A percentile compares a stretch with the other conserved stretches of the same genome.
phyloP scores from a whole-genome alignment of 2,329 filamentous ascomycete species.

The Aspergillus fructus region DNA sequence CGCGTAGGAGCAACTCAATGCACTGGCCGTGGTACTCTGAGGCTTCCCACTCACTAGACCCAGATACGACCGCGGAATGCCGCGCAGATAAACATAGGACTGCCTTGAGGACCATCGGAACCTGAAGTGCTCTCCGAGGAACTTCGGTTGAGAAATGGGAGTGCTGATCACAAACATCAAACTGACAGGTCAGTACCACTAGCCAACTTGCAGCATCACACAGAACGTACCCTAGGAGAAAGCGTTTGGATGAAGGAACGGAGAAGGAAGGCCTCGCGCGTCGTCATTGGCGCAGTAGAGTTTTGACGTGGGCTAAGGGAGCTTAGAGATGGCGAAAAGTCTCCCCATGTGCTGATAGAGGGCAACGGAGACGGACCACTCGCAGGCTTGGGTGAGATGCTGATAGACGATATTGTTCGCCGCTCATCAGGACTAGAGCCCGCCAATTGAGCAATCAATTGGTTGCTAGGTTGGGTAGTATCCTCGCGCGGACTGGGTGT shows the following conservation, averaged over 20 bases:
- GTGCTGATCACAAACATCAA: conserved; percentile 34
- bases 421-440: conserved; percentile 9
- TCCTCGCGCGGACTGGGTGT: conserved; percentile 2
- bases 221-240: conserved; percentile 30
- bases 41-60: conserved; percentile 42
- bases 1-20: conserved; percentile 48
- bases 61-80: conserved; percentile 43
- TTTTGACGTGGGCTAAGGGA: conserved; percentile 13
- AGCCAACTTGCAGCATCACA: background rate
- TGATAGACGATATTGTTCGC: conserved; percentile 11
- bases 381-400: conserved; percentile 11
- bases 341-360: conserved; percentile 17
- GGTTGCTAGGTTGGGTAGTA: background rate
- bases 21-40: conserved; percentile 48
- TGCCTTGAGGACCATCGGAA: conserved; percentile 49
- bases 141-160: conserved; percentile 48
- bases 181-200: background rate
- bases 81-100: conserved; percentile 49
- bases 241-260: conserved; percentile 36
- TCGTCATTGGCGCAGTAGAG: conserved; percentile 17
- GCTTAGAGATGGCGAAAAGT: conserved; percentile 12
- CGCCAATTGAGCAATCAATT: background rate
- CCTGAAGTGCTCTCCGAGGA: conserved; percentile 47
- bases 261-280: conserved; percentile 35
- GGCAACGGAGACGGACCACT: conserved; percentile 15